Conservation (phyloP, 2,329 filamentous ascomycete species). For the Teratosphaeria gauchensis region DNA sequence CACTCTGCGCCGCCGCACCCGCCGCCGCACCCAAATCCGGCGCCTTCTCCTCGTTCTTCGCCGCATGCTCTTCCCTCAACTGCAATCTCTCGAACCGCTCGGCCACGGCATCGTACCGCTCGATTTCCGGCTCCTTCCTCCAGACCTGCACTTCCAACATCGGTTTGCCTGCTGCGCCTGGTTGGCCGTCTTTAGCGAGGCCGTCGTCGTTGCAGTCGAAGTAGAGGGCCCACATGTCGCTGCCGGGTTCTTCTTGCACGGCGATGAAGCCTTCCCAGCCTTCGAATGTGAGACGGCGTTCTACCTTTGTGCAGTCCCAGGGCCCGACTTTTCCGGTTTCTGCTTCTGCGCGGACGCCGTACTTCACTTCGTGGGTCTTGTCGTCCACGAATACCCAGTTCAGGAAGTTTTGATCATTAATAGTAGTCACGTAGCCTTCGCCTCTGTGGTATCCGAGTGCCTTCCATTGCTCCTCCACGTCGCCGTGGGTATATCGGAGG, state of each 20-base stretch:
- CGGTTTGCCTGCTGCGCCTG: conserved; percentile 16
- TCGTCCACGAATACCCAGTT: conserved; percentile 60
- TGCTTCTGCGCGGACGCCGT: conserved; percentile 49
- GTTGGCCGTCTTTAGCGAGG: conserved; percentile 21
- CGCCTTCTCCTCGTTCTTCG: conserved; percentile 4
- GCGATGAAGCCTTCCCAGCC: conserved; percentile 49
- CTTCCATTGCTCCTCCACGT: conserved; percentile 24
- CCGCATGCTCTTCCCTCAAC: conserved; percentile 8
- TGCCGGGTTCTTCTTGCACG: conserved; percentile 36
- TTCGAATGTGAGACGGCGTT: conserved; percentile 45
- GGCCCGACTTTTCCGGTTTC: conserved; percentile 63
- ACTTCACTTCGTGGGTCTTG: conserved; percentile 51
- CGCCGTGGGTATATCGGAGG: conserved; percentile 38
- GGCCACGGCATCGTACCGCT: conserved; percentile 14
- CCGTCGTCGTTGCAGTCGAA: conserved; percentile 39
- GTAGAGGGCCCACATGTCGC: conserved; percentile 43
- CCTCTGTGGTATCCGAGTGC: conserved; percentile 30
- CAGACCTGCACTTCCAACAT: conserved; percentile 25
- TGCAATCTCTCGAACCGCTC: conserved; percentile 20
- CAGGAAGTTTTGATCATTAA: conserved; percentile 49
- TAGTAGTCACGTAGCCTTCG: conserved; percentile 36
- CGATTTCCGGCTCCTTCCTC: conserved; percentile 20
- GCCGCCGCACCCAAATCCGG: neutral
- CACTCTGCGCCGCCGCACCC: neutral
- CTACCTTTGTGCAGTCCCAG: conserved; percentile 70